Evolutionary conservation across 345 rosid species (phyloP).

Genomic region (Citrus medica): DNA sequence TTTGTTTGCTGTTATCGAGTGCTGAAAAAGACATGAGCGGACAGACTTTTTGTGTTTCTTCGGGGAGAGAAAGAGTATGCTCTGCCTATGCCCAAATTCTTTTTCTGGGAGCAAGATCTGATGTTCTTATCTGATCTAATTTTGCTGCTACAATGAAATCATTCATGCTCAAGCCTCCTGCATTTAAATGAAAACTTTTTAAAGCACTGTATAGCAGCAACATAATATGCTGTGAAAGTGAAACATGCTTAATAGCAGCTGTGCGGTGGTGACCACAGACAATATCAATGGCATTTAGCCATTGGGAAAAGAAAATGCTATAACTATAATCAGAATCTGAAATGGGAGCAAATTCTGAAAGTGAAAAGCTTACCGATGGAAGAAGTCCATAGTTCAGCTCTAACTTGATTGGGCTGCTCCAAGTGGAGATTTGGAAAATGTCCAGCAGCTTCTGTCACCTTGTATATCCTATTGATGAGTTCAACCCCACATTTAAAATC

Average conservation of each 20-base stretch:
- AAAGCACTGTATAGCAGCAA: background rate
- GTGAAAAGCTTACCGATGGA: constrained; percentile 51
- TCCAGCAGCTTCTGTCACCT: constrained; percentile 53
- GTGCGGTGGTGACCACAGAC: background rate
- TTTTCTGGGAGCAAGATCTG: constrained; percentile 80
- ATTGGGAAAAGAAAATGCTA: background rate
- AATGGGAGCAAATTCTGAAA: background rate
- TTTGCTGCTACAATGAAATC: constrained; percentile 92
- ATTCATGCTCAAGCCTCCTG: constrained; percentile 90
- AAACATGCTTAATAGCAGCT: background rate
- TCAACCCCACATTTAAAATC: constrained; percentile 78
- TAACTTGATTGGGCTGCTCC: constrained; percentile 69
- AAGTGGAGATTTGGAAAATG: constrained; percentile 81
- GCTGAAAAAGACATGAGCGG: background rate
- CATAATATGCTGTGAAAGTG: background rate
- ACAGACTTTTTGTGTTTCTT: background rate
- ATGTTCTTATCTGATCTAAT: constrained; percentile 74
- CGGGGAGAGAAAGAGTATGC: background rate
- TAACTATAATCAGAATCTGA: background rate
- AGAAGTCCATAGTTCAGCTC: constrained; percentile 82
- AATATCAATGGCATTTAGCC: background rate
- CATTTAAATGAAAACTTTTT: constrained; percentile 13
- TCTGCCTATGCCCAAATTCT: constrained; percentile 69
- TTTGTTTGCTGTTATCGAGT: background rate
- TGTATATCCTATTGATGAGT: constrained; percentile 71